These are phyloP conservation scores for Botrytis galanthina DNA, from an alignment of 2,329 filamentous ascomycete genomes.

Conservation along the genomic window DNA sequence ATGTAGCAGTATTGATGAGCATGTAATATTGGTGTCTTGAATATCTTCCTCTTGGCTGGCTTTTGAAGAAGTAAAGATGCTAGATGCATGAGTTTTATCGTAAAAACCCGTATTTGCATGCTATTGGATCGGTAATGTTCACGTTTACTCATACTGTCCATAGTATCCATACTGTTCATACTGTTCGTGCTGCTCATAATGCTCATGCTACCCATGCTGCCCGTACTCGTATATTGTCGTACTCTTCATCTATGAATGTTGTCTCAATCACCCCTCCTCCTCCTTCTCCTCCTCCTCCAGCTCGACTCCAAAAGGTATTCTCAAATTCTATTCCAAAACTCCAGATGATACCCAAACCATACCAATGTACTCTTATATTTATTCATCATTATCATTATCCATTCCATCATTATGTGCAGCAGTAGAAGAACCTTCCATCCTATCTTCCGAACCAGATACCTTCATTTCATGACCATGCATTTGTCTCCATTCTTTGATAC, in stretches of 20 bases:
- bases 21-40: background rate
- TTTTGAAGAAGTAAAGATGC: background rate
- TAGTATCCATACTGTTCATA: too few relatives aligned
- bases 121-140: background rate
- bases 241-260: background rate
- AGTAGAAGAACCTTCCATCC: background rate
- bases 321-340: background rate
- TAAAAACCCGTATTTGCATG: background rate
- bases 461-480: slow-evolving; percentile 41
- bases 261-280: background rate
- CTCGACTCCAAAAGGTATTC: background rate
- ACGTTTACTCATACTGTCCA: background rate
- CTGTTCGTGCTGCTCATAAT: background rate
- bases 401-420: background rate
- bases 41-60: background rate
- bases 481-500: slow-evolving; percentile 77
- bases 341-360: background rate
- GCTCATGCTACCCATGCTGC: background rate
- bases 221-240: background rate
- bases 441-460: background rate
- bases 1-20: background rate
- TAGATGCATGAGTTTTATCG: background rate
- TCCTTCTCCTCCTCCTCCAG: background rate
- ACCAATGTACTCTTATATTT: background rate
- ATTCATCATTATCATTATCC: slow-evolving; percentile 1